Evolutionary conservation across 2,329 filamentous ascomycete species (phyloP), one percentile per base, ranked within the genome.

Genomic region (Penicillium sp.): DNA sequence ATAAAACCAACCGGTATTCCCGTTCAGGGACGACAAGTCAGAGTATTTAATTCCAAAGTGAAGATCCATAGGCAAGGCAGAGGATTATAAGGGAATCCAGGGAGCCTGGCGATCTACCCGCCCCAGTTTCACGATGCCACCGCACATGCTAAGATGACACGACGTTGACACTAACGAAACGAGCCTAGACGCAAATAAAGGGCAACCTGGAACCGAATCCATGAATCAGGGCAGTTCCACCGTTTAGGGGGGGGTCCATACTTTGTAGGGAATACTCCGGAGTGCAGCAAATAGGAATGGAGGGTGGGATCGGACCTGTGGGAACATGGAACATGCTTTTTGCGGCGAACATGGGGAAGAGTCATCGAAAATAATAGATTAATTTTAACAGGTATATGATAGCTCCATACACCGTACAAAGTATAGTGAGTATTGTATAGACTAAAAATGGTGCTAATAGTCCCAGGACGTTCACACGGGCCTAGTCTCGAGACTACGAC

Each of bases 111-210:
- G 67, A 70, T 70, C 67, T 67, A 61, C 65, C 66, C 66, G 67
- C 63, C 64, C 66, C 63, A 68, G 65, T 62, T 71, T 67, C 64
- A 70, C 67, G 70, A 71, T 71, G 63, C 64, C 61, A 64, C 57
- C 54, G 56, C 60, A 67, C 66, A 70, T 69, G 64, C 62, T 67
- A 63, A 62, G 62, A 69, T 70, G 68, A 70, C 70, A 72, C 69
- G 67, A 70, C 68, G 67, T 71, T 72, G 68, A 71, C 67, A 69
- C 66, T 65, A 67, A 65, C 61, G 61, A 68, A 68, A 63, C 44
- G 57, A 64, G 66, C 58, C 58, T 67, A 65, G 61, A 47, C 46
- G 41, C 51, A 57, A 57, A 57, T 57, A 51, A 61, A 57, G 43
- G 44, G 49, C 19, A 40, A 47, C 35, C 51, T 53, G 51, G 40